These are phyloP conservation scores for Dendryphion nanum DNA, from an alignment of 2,329 filamentous ascomycete genomes.

Conservation along the genomic window DNA sequence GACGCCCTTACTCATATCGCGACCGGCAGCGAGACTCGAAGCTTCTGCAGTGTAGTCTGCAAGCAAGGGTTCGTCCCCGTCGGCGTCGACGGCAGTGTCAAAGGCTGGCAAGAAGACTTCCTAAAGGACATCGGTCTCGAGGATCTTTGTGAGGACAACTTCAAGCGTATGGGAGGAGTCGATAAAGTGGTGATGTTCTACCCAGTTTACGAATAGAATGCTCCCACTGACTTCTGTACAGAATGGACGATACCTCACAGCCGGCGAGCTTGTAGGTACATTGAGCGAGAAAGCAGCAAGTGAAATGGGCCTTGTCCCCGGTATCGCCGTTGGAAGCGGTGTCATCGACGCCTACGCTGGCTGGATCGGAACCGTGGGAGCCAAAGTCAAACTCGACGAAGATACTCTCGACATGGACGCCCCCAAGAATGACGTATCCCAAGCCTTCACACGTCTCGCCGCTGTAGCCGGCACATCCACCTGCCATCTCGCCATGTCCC, in stretches of 20 bases:
- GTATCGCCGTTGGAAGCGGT: constrained; percentile 90
- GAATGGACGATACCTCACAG: constrained; percentile 90
- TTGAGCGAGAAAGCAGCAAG: constrained; percentile 79
- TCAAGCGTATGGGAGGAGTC: constrained; percentile 48
- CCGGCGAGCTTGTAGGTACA: constrained; percentile 84
- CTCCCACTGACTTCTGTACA: constrained; percentile 47
- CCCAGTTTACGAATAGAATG: constrained; percentile 9
- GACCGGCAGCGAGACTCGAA: not conserved
- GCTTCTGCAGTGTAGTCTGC: not conserved
- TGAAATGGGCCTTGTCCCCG: constrained; percentile 80
- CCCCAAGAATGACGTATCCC: constrained; percentile 80
- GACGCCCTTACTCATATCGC: not conserved
- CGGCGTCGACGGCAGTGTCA: not conserved
- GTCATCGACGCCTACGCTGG: constrained; percentile 98
- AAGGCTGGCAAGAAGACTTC: not conserved
- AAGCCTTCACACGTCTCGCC: constrained; percentile 89
- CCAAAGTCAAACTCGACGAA: constrained; percentile 75
- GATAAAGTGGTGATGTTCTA: constrained; percentile 79
- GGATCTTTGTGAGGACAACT: not conserved
- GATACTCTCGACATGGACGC: constrained; percentile 66
- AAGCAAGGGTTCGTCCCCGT: not conserved
- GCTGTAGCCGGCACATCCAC: constrained; percentile 96
- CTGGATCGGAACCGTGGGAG: constrained; percentile 98
- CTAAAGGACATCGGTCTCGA: not conserved
- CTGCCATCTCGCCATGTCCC: constrained; percentile 95